Percentiles rank a stretch among this genome's conserved stretches.
Conservation (phyloP, 108 stramenopile genomes). For the Bacterosira constricta region DNA sequence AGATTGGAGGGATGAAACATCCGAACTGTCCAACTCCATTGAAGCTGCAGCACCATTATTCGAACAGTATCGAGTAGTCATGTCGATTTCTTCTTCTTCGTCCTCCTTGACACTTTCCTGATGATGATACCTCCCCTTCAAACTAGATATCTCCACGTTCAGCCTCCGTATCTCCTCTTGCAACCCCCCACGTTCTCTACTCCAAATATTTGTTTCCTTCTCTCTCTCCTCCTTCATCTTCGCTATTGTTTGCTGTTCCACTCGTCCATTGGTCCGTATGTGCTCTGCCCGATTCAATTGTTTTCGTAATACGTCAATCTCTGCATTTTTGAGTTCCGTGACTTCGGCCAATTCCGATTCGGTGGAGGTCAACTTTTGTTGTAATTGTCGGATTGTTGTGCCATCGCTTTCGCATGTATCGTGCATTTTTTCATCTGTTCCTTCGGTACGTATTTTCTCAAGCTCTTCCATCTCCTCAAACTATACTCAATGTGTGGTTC, state of each 20-base stretch:
- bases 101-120: neutral
- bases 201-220: neutral
- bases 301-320: slow-evolving; percentile 10
- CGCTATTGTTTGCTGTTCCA: neutral
- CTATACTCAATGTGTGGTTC: too few species aligned
- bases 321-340: slow-evolving; percentile 12
- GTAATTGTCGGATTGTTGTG: neutral
- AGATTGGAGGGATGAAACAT: slow-evolving; percentile 28
- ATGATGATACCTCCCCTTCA: neutral
- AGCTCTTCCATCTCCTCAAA: too few species aligned
- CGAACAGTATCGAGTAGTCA: neutral
- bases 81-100: slow-evolving; percentile 1
- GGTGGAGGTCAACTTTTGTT: neutral
- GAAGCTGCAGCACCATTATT: neutral
- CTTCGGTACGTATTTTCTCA: neutral
- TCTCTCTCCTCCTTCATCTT: slow-evolving; percentile 8
- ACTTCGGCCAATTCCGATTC: slow-evolving; percentile 6
- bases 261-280: neutral
- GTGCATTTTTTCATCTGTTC: neutral
- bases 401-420: neutral
- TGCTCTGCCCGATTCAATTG: slow-evolving; percentile 22
- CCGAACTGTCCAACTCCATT: slow-evolving; percentile 8
- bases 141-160: slow-evolving; percentile 20
- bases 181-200: slow-evolving; percentile 12
- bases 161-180: slow-evolving; percentile 29